Evolutionary conservation across 306 rosid genomes (phyloP), one percentile per base, ranked within the genome.

Genomic region (apple (Malus domestica)): DNA sequence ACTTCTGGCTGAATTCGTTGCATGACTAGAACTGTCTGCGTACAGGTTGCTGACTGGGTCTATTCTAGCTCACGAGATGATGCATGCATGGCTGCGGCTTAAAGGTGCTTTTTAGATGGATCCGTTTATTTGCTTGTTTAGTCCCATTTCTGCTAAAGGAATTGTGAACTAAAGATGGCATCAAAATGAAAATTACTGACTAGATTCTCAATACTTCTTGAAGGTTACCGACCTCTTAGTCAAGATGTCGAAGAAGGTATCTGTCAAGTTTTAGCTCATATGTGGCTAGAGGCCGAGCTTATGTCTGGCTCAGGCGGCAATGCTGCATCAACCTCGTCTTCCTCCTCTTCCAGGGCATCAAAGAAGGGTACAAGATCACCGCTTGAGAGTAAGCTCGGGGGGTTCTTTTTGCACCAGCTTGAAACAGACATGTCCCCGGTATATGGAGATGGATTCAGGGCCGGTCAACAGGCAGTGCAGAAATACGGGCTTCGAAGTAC

Each of bases 11-110:
- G 20, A 72, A 32, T 55, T 42, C 49, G 10, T 42, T 79, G 20
- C 45, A 16, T 76, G 67, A 75, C 72, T 6, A 71, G 67, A 72
- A 52, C 64, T 35, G 15, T 79, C 33, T 78, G 27, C 25, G 8
- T 78, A 29, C 84, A 96, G 99, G 80, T 87, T 92, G 86, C 96
- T 96, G 76, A 96, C 98, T 1, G 99, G 99, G 59, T 89, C 99
- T 3, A 96, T 96, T 79, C 90, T 96, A 58, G 98, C 99, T 33
- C 99, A 96, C 57, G 99, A 96, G 86, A 89, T 96, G 97, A 96
- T 96, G 99, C 99, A 96, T 76, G 99, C 99, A 61, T 96, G 99
- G 99, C 89, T 96, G 77, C 91, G 99, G 80, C 97, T 96, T 42
- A 86, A 82, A 80, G 97, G 99, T 92, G 78, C 63, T 30, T 29